Percentiles rank a stretch among this genome's conserved stretches.
Conservation (phyloP, 164 flowering plant species). For the Magnolia changhungtana region DNA sequence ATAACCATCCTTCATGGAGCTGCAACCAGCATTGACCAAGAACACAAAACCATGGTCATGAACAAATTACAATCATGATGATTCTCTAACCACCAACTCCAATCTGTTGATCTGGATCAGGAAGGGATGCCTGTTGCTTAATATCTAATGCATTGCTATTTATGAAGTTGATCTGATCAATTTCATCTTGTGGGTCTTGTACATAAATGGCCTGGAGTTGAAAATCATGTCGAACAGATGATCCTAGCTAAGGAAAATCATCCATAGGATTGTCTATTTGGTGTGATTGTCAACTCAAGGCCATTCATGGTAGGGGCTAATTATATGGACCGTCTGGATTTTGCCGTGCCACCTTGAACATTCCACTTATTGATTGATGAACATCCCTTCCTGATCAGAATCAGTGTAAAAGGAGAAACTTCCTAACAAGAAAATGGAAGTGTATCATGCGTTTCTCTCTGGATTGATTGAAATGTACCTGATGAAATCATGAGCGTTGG, state of each 20-base stretch:
- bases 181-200: background rate
- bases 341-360: no score
- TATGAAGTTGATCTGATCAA: background rate
- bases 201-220: background rate
- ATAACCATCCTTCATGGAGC: slow-evolving; percentile 35
- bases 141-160: no score
- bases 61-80: no score
- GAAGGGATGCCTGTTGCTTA: no score
- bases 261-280: background rate
- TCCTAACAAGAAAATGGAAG: background rate
- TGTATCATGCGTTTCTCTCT: background rate
- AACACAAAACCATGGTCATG: background rate
- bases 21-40: background rate
- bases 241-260: background rate
- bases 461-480: slow-evolving; percentile 7
- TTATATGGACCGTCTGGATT: background rate
- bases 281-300: background rate
- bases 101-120: background rate
- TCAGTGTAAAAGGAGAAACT: background rate
- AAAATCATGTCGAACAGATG: background rate
- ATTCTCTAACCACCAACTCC: background rate
- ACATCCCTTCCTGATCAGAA: background rate
- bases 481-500: slow-evolving; percentile 36
- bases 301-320: background rate
- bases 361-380: no score